Base-by-base conservation (phyloP, 306 rosid species). In the Malus asiatica region DNA sequence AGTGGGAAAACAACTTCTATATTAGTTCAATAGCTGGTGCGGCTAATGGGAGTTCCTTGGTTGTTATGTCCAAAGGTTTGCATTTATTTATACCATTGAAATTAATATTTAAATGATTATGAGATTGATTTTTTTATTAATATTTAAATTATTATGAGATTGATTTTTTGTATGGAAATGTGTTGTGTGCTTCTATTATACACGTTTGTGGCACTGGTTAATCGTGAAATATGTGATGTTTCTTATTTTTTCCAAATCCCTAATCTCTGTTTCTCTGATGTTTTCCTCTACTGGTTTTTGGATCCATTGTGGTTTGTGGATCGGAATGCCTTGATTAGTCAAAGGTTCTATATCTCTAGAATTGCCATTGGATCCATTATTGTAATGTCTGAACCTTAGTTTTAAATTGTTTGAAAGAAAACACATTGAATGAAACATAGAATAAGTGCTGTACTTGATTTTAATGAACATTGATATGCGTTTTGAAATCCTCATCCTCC, bases 1-100 rank as follows among this genome's bases (percentile, higher is more conserved):
- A 93, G 60, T 93, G 98, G 98, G 98, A 93, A 80, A 93, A 93
- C 83, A 93, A 91, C 80, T 93, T 82, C 77, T 93, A 93, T 55
- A 93, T 93, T 74, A 93, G 98, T 87, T 89, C 98, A 27, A 93
- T 93, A 18, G 98, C 97, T 73, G 98, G 98, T 75, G 95, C 93
- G 35, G 70, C 82, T 64, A 93, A 90, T 75, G 98, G 98, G 51
- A 91, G 98, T 83, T 93, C 97, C 79, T 86, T 93, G 86, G 98
- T 93, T 79, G 98, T 93, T 63, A 93, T 93, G 98, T 93, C 98
- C 75, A 93, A 93, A 93, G 98, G 98, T 93, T 46, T 27, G 82
- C 80, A 68, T 58, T 75, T 29, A 65, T 20, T 61, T 61, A 48
- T 6, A 14, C 25, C 44, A 16, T n/a, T 55, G 16, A 51, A 70